A percentile compares a stretch with the other conserved stretches of the same genome.
phyloP scores from a whole-genome alignment of 2,329 filamentous ascomycete genomes.

The Pseudocercospora macadamiae region DNA sequence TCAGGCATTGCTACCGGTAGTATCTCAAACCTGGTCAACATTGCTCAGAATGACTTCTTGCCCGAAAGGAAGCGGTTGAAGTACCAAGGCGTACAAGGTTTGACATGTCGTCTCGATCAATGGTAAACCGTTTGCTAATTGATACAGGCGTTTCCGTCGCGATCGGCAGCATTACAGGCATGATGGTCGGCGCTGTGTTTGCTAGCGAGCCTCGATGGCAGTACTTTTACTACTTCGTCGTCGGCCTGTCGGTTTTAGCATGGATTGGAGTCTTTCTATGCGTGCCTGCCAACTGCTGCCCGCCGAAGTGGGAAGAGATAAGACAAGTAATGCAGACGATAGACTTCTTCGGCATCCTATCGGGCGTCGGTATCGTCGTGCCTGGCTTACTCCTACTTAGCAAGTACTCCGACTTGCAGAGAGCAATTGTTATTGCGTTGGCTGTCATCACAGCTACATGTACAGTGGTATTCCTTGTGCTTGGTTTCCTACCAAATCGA shows the following conservation, averaged over 20 bases:
- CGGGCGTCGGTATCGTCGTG: constrained; percentile 18
- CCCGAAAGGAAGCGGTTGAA: constrained; percentile 19
- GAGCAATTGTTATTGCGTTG: constrained; percentile 15
- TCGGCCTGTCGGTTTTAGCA: background rate
- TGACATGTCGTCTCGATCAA: constrained; percentile 6
- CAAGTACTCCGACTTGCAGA: constrained; percentile 16
- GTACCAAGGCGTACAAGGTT: constrained; percentile 31
- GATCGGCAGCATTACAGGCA: constrained; percentile 25
- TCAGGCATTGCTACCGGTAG: constrained; percentile 27
- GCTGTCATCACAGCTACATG: constrained; percentile 13
- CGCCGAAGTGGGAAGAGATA: constrained; percentile 5
- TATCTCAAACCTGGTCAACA: constrained; percentile 31
- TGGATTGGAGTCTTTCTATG: background rate
- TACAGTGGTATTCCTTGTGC: constrained; percentile 14
- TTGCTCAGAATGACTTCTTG: constrained; percentile 29
- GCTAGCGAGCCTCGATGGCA: constrained; percentile 19
- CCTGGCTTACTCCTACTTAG: constrained; percentile 21
- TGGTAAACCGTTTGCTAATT: background rate
- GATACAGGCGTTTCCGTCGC: constrained; percentile 19
- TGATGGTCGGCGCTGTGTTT: constrained; percentile 25
- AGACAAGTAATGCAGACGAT: constrained; percentile 18
- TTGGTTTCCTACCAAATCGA: constrained; percentile 16
- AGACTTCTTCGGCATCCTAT: constrained; percentile 27
- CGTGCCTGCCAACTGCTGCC: constrained; percentile 10
- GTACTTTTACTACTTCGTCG: constrained; percentile 8